phyloP scores from a whole-genome alignment of 2,329 filamentous ascomycete species.

The Fusarium subtropicale region DNA sequence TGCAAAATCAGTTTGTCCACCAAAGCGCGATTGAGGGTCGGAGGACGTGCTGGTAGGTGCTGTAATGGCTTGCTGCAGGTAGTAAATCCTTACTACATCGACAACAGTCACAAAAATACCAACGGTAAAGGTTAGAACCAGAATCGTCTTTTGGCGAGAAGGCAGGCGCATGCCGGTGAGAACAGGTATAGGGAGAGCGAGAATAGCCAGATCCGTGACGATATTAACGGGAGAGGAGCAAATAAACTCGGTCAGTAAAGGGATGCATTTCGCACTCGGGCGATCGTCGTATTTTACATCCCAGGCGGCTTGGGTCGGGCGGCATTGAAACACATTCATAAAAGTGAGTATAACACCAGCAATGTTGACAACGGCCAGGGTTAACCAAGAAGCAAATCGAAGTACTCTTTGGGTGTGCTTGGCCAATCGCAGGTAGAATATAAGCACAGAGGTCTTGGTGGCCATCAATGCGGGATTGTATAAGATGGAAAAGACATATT shows the following conservation, averaged over 20 bases:
- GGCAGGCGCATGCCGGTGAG: slow-evolving; percentile 88
- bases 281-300: slow-evolving; percentile 51
- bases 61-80: slow-evolving; percentile 79
- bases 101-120: slow-evolving; percentile 90
- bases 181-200: slow-evolving; percentile 89
- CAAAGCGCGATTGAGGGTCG: slow-evolving; percentile 60
- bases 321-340: slow-evolving; percentile 88
- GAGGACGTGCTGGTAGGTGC: slow-evolving; percentile 53
- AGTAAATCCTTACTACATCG: slow-evolving; percentile 90
- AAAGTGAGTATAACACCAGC: slow-evolving; percentile 84
- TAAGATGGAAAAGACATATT: slow-evolving; percentile 74
- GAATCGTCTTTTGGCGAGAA: slow-evolving; percentile 84
- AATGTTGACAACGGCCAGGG: slow-evolving; percentile 80
- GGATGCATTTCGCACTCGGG: slow-evolving; percentile 59
- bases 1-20: slow-evolving; percentile 65
- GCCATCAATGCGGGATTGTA: slow-evolving; percentile 91
- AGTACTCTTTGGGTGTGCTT: slow-evolving; percentile 81
- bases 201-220: slow-evolving; percentile 87
- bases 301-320: slow-evolving; percentile 78
- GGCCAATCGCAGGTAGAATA: slow-evolving; percentile 88
- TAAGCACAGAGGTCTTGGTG: slow-evolving; percentile 90
- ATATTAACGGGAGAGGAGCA: slow-evolving; percentile 91
- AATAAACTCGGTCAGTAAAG: slow-evolving; percentile 71
- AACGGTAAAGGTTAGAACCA: slow-evolving; percentile 86
- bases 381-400: slow-evolving; percentile 83